Percentiles rank a stretch among this genome's conserved stretches.
Evolutionary conservation across 306 rosid species (phyloP).

Genomic region (Trifolium dubium): DNA sequence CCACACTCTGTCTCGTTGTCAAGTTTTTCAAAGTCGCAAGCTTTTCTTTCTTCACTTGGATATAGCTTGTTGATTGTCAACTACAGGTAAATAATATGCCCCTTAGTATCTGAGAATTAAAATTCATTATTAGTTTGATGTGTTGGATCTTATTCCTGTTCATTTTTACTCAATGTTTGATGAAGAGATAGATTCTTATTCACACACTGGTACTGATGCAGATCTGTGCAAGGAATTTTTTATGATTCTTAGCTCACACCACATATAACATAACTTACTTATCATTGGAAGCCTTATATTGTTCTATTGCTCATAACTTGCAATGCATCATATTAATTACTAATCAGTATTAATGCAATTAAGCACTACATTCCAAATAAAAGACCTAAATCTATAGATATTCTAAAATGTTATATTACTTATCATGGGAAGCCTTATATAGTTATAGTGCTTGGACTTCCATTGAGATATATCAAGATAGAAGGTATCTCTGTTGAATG

Average conservation of each 20-base stretch:
- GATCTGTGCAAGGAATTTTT: neutral
- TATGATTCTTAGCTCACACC: too few relatives aligned
- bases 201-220: neutral
- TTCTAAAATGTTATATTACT: too few relatives aligned
- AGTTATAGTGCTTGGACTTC: neutral
- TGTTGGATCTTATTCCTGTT: constrained; percentile 21
- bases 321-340: neutral
- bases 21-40: constrained; percentile 77
- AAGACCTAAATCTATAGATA: neutral
- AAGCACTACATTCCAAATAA: neutral
- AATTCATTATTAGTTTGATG: constrained; percentile 22
- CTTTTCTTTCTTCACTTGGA: constrained; percentile 85
- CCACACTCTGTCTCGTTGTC: constrained; percentile 71
- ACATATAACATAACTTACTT: too few relatives aligned
- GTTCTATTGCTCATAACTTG: neutral
- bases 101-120: constrained; percentile 24
- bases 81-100: constrained; percentile 63
- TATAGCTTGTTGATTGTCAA: constrained; percentile 81
- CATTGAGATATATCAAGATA: constrained; percentile 3
- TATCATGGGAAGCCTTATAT: too few relatives aligned
- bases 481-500: constrained; percentile 11
- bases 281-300: neutral
- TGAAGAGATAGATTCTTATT: constrained; percentile 34
- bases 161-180: constrained; percentile 3
- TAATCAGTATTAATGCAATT: constrained; percentile 1